These are phyloP conservation scores for Chenopodium suecicum DNA, from an alignment of 148 eudicot species.

Conservation along the genomic window DNA sequence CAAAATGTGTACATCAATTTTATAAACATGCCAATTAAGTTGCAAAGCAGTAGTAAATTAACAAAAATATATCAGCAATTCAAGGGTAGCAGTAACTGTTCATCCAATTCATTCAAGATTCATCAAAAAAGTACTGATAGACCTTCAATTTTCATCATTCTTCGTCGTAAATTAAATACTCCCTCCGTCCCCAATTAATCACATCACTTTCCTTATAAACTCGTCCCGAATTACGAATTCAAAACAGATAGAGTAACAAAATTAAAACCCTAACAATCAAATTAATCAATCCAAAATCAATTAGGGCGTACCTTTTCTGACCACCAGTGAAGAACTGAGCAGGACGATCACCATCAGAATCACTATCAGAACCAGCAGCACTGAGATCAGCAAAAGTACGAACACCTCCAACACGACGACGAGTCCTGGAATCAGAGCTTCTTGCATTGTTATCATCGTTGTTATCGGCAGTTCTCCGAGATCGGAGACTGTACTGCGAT, in stretches of 20 bases:
- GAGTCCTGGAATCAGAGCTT: neutral
- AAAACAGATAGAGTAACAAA: no score
- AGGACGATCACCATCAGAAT: constrained; percentile 49
- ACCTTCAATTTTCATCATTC: neutral
- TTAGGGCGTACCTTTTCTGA: constrained; percentile 51
- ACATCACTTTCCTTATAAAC: no score
- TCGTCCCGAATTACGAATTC: no score
- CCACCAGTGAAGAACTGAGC: constrained; percentile 69
- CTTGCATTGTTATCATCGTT: neutral
- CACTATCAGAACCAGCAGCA: constrained; percentile 37
- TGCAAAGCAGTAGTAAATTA: neutral
- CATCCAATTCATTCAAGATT: neutral
- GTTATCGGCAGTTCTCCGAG: constrained; percentile 15
- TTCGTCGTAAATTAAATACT: no score
- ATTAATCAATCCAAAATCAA: neutral
- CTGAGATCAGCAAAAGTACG: constrained; percentile 59
- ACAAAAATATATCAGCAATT: no score
- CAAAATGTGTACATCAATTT: neutral
- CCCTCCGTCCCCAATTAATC: no score
- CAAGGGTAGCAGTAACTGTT: neutral
- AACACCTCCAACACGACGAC: constrained; percentile 35
- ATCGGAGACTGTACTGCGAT: constrained; percentile 46
- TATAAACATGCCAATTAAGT: neutral
- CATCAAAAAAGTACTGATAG: neutral
- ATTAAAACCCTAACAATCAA: neutral